Conservation (phyloP, 2,329 filamentous ascomycete species). For the Escovopsis sp. region DNA sequence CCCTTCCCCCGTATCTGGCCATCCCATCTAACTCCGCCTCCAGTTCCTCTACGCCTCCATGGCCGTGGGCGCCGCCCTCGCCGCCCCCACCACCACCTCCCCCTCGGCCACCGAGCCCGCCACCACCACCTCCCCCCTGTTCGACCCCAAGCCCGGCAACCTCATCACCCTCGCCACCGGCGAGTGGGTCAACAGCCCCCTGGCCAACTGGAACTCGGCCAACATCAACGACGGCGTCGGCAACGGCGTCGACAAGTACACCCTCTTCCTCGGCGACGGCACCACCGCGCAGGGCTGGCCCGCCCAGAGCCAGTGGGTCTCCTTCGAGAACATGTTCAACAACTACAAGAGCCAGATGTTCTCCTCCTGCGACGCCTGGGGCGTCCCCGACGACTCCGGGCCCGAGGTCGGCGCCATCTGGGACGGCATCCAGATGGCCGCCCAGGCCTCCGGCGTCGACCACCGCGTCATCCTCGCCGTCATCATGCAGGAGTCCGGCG, state of each 20-base stretch:
- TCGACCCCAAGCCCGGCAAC: too few species aligned
- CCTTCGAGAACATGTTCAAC: slow-evolving; percentile 9
- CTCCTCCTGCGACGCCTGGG: slow-evolving; percentile 4
- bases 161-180: background rate
- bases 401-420: slow-evolving; percentile 5
- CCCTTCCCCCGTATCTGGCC: too few species aligned
- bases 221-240: slow-evolving; percentile 6
- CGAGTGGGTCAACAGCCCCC: slow-evolving; percentile 1
- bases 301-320: slow-evolving; percentile 3
- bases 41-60: slow-evolving; percentile 3
- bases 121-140: background rate
- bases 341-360: slow-evolving; percentile 9
- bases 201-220: slow-evolving; percentile 4
- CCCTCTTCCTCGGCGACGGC: slow-evolving; percentile 6
- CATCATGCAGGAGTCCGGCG: slow-evolving; percentile 28
- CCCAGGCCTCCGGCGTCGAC: slow-evolving; percentile 17
- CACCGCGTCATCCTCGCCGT: slow-evolving; percentile 26
- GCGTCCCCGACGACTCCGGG: slow-evolving; percentile 4
- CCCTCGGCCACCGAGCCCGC: background rate
- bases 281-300: slow-evolving; percentile 4
- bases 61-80: slow-evolving; percentile 1
- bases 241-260: slow-evolving; percentile 14
- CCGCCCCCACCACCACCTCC: background rate
- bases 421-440: slow-evolving; percentile 17
- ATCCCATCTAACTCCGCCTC: slow-evolving; percentile 6